These are phyloP conservation scores for Pseudonitzschia multistriata DNA, from an alignment of 108 stramenopile species.

Conservation along the genomic window DNA sequence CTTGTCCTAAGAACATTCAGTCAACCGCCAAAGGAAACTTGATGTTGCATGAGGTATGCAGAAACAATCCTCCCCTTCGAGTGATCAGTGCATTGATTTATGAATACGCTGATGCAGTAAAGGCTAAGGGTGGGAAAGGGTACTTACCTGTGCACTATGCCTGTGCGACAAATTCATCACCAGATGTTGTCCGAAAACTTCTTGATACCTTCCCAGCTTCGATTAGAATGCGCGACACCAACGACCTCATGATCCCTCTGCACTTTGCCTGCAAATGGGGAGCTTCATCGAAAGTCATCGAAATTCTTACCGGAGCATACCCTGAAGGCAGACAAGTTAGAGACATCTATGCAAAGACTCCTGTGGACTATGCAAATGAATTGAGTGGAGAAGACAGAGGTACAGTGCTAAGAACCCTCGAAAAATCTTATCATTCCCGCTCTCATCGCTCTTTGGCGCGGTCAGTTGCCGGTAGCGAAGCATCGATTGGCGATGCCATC, in stretches of 20 bases:
- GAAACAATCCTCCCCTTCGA: constrained; percentile 52
- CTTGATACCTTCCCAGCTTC: constrained; percentile 69
- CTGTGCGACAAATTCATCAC: constrained; percentile 61
- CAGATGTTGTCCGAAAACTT: constrained; percentile 50
- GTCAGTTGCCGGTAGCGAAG: constrained; percentile 13
- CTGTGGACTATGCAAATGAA: constrained; percentile 34
- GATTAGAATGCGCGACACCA: constrained; percentile 38
- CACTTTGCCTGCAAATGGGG: constrained; percentile 77
- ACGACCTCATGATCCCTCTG: constrained; percentile 57
- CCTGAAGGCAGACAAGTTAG: constrained; percentile 50
- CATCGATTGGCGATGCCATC: not conserved
- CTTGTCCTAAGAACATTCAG: constrained; percentile 16
- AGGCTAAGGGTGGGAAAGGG: constrained; percentile 50
- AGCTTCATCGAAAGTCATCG: constrained; percentile 54
- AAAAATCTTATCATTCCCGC: constrained; percentile 4
- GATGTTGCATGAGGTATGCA: constrained; percentile 59
- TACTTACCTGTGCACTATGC: constrained; percentile 76
- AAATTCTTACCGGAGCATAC: constrained; percentile 38
- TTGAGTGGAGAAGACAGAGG: constrained; percentile 4
- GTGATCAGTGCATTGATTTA: constrained; percentile 43
- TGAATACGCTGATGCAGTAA: constrained; percentile 42
- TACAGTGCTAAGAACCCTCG: constrained; percentile 4
- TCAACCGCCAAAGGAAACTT: constrained; percentile 35
- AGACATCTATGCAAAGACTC: constrained; percentile 45
- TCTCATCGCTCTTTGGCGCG: constrained; percentile 11